Conservation (phyloP, 129 eudicot genomes). For the Centaurea solstitialis region DNA sequence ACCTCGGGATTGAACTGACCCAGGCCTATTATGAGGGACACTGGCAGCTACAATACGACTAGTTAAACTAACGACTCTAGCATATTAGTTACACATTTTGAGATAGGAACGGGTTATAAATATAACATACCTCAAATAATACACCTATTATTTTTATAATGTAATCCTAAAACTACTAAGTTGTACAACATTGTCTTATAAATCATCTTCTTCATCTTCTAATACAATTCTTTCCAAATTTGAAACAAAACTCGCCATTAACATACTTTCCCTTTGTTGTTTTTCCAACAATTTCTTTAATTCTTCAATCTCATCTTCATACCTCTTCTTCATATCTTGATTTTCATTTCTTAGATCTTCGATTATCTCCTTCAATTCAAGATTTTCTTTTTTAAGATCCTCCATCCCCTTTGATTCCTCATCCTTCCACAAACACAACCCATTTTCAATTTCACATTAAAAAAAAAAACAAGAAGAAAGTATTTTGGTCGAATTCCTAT, state of each 20-base stretch:
- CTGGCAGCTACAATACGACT: no score
- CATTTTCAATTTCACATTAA: background rate
- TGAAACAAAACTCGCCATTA: background rate
- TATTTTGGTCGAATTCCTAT: background rate
- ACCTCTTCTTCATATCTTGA: background rate
- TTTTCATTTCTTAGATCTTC: slow-evolving; percentile 24
- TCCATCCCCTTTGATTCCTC: slow-evolving; percentile 22
- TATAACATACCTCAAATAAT: background rate
- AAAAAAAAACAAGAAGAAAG: background rate
- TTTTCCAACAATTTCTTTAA: slow-evolving; percentile 30
- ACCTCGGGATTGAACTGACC: no score
- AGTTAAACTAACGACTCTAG: no score
- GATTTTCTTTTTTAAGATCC: slow-evolving; percentile 20
- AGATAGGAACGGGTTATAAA: no score
- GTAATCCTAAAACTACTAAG: background rate
- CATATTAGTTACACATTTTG: no score
- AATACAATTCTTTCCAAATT: slow-evolving; percentile 6
- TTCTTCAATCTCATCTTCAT: slow-evolving; percentile 15
- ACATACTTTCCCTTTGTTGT: background rate
- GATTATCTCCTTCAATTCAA: slow-evolving; percentile 22
- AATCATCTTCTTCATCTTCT: background rate
- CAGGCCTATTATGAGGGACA: no score
- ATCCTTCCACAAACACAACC: slow-evolving; percentile 36
- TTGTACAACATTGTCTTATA: background rate
- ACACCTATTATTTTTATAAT: background rate